Evolutionary conservation across 2,329 filamentous ascomycete genomes (phyloP).

Genomic region (Pseudogymnoascus sp.): DNA sequence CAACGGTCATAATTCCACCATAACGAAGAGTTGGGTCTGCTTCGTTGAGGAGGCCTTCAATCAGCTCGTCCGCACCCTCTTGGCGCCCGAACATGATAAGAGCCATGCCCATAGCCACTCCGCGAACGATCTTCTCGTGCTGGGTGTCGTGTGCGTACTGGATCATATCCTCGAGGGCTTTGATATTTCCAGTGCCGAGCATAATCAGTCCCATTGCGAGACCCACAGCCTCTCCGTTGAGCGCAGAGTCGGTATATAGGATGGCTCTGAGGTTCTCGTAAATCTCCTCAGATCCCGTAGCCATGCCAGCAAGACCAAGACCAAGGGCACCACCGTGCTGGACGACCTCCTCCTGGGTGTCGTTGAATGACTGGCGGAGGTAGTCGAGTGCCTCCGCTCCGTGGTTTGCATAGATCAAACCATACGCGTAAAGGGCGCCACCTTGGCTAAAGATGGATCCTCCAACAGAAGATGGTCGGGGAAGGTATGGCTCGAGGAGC

Average conservation of each 20-base stretch:
- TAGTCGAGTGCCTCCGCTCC: constrained; percentile 83
- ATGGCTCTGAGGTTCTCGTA: constrained; percentile 87
- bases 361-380: constrained; percentile 64
- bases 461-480: constrained; percentile 64
- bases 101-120: constrained; percentile 91
- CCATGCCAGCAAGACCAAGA: constrained; percentile 95
- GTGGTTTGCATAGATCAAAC: constrained; percentile 94
- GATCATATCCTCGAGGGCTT: constrained; percentile 92
- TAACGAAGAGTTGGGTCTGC: constrained; percentile 91
- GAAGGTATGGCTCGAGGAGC: constrained; percentile 88
- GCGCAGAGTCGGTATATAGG: constrained; percentile 85
- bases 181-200: constrained; percentile 94
- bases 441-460: constrained; percentile 91
- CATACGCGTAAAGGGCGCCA: constrained; percentile 90
- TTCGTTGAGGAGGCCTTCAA: constrained; percentile 87
- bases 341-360: constrained; percentile 81
- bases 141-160: constrained; percentile 96
- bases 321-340: constrained; percentile 94
- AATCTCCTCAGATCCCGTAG: constrained; percentile 80
- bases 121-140: constrained; percentile 97
- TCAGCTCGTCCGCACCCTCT: constrained; percentile 88
- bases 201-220: constrained; percentile 96
- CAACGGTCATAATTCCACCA: constrained; percentile 97
- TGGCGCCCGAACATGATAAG: constrained; percentile 97
- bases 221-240: constrained; percentile 95